A percentile compares a stretch with the other conserved stretches of the same genome.
Conservation (phyloP, 1,139 yeast genomes). For the Hyphopichia pseudoburtonii region DNA sequence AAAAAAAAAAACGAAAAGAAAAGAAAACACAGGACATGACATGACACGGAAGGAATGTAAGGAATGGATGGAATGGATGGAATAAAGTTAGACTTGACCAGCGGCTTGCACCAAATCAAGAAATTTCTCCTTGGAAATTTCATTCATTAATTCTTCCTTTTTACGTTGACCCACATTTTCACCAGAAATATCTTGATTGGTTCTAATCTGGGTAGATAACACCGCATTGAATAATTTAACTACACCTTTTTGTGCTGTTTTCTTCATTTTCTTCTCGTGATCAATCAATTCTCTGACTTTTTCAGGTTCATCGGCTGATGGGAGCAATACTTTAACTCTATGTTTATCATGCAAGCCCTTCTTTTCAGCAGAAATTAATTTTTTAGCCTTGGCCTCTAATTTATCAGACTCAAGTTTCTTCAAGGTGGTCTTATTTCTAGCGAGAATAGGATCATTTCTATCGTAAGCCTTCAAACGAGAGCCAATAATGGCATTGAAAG, state of each 20-base stretch:
- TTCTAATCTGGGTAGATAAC: constrained; percentile 73
- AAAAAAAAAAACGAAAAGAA: too few relatives aligned
- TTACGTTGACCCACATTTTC: constrained; percentile 40
- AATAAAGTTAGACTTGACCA: constrained; percentile 46
- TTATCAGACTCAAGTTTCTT: constrained; percentile 79
- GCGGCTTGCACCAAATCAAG: constrained; percentile 87
- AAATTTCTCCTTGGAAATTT: constrained; percentile 85
- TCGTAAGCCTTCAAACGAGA: constrained; percentile 87
- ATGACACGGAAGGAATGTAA: too few relatives aligned
- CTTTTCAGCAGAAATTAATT: constrained; percentile 69
- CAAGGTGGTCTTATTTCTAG: constrained; percentile 66
- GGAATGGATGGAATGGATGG: too few relatives aligned
- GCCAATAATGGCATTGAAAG: constrained; percentile 80
- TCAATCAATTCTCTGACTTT: constrained; percentile 60
- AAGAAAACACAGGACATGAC: too few relatives aligned
- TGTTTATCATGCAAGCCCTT: constrained; percentile 65
- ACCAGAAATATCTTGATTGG: constrained; percentile 41
- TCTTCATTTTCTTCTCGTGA: constrained; percentile 70
- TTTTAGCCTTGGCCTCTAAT: constrained; percentile 80
- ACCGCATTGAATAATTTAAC: constrained; percentile 90
- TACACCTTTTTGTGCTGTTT: constrained; percentile 92
- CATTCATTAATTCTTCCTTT: constrained; percentile 67
- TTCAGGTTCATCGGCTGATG: constrained; percentile 53
- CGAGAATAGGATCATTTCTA: constrained; percentile 85
- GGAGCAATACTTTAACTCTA: constrained; percentile 66